Percentiles rank a stretch among this genome's conserved stretches.
Evolutionary conservation across 1,284 basidiomycete genomes (phyloP).

Genomic region (Gymnopus androsaceus): DNA sequence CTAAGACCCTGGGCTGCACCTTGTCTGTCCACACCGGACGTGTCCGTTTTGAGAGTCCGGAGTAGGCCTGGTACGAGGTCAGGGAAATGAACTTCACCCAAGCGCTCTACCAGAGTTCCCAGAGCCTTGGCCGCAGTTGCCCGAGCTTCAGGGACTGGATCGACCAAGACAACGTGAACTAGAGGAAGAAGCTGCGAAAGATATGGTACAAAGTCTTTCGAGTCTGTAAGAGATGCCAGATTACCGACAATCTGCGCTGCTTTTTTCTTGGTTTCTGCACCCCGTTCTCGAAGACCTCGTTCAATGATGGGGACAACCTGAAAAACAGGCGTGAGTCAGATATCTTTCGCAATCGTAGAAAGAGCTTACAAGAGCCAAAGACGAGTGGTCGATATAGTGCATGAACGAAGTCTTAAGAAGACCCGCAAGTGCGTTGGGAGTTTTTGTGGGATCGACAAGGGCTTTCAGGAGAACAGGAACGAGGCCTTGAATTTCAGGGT

Average conservation of each 20-base stretch:
- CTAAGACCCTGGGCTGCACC: conserved; percentile 97
- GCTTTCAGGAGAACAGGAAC: conserved; percentile 95
- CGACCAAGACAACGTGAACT: conserved; percentile 90
- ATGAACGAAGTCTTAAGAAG: conserved; percentile 95
- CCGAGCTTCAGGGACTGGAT: conserved; percentile 95
- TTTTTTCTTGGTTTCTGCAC: conserved; percentile 93
- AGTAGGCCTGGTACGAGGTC: conserved; percentile 92
- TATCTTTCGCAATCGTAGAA: conserved; percentile 1
- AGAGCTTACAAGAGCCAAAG: conserved; percentile 82
- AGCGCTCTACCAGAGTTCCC: conserved; percentile 94
- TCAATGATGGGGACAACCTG: conserved; percentile 96
- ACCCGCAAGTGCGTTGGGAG: conserved; percentile 78
- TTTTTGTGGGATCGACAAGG: conserved; percentile 94
- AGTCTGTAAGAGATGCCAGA: conserved; percentile 91
- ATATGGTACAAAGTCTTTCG: conserved; percentile 97
- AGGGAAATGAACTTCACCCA: conserved; percentile 95
- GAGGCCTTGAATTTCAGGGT: conserved; percentile 92
- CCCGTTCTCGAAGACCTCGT: conserved; percentile 88
- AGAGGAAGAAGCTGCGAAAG: conserved; percentile 86
- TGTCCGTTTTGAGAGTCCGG: conserved; percentile 89
- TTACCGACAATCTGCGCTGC: conserved; percentile 98
- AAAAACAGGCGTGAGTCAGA: conserved; percentile 9
- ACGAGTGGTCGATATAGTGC: conserved; percentile 98
- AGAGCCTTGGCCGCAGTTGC: conserved; percentile 97
- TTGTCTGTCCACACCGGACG: conserved; percentile 94